Base-by-base conservation (phyloP, 2,329 filamentous ascomycete genomes). In the Cercospora brassicicola region DNA sequence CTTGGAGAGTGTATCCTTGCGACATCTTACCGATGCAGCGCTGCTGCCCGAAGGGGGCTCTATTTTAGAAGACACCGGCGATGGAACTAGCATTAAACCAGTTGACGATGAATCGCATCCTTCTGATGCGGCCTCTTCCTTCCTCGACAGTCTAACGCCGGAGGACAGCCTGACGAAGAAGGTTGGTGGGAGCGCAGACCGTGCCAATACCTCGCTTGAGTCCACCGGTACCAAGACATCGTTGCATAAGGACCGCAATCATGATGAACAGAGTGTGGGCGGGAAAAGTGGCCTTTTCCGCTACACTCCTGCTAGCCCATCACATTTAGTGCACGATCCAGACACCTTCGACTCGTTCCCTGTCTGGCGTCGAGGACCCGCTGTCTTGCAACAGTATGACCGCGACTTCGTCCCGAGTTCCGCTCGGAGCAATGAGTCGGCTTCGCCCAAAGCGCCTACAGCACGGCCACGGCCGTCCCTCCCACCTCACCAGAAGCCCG, bases 11-110 rank as follows among this genome's bases (percentile, higher is more conserved):
- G 56, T 66, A 15, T 64, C 62, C 4, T 39, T 64, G 9, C 30
- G 55, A 53, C 48, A 64, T 18, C 51, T 59, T 15, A 64, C 62
- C 2, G 33, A 64, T 23, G 62, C 62, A 30, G 62, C 62, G 30
- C 51, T 64, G 5, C 30, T 64, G 33, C 62, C 51, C 11, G 62
- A 64, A 45, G 33, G 33, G 11, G 48, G 33, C 62, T 36, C 51
- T 8, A 6, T 5, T 26, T 18, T 56, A 23, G 48, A 64, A 23
- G 20, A 42, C 31, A 15, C 15, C 9, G 30, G 9, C 18, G n/a
- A 55, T 9, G 8, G 45, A 53, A 36, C 45, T 18, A 42, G 20
- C n/a, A 36, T 18, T 11, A 13, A 28, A 15, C 11, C 57, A 42
- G 57, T 28, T 33, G 36, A n/a, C 8, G n/a, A 9, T 30, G 18